Evolutionary conservation across 768 basidiomycete genomes (phyloP).

Genomic region (Lepiota venenata): DNA sequence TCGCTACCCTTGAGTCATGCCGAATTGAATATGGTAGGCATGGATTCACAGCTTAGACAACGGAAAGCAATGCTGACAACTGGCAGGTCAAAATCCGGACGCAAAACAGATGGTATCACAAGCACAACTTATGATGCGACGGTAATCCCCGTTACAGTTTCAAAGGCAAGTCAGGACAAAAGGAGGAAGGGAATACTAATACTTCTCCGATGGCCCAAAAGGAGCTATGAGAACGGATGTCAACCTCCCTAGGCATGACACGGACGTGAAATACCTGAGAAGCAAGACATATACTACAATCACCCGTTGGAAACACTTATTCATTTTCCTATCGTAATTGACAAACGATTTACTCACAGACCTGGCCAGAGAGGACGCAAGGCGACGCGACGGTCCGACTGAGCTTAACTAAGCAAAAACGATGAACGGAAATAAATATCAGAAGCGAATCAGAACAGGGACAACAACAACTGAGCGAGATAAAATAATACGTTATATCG

Average conservation of each 20-base stretch:
- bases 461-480: neutral
- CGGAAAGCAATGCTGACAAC: neutral
- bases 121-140: neutral
- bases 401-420: neutral
- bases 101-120: neutral
- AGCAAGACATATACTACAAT: neutral
- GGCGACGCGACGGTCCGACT: neutral
- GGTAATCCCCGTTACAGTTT: conserved; percentile 1
- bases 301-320: too few relatives aligned
- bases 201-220: neutral
- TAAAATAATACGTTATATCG: neutral
- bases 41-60: neutral
- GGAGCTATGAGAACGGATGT: neutral
- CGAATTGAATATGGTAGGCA: conserved; percentile 7
- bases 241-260: neutral
- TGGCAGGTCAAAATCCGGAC: neutral
- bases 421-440: neutral
- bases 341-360: too few relatives aligned
- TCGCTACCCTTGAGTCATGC: conserved; percentile 2
- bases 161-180: neutral
- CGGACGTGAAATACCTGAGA: neutral
- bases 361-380: neutral
- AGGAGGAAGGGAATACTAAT: neutral
- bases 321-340: too few relatives aligned
- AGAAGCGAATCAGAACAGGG: conserved; percentile 11